phyloP scores from a whole-genome alignment of 768 basidiomycete species.

The Serendipita indica region DNA sequence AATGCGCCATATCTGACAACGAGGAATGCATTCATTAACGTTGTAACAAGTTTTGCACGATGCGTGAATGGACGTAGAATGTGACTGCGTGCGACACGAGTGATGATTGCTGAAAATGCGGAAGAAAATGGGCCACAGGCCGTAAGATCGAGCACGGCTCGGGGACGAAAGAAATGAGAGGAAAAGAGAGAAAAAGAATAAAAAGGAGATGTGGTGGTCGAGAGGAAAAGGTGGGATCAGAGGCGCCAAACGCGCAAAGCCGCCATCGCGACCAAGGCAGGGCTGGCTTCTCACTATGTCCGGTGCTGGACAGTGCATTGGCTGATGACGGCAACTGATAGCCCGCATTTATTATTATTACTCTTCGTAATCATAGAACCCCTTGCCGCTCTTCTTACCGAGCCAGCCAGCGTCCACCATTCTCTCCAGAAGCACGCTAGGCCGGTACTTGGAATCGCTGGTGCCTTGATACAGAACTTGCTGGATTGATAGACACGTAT shows the following conservation, averaged over 20 bases:
- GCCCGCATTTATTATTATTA: not conserved
- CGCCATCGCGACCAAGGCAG: not conserved
- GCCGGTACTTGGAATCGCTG: constrained; percentile 89
- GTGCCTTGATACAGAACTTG: constrained; percentile 79
- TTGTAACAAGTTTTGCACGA: not conserved
- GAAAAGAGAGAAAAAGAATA: not conserved
- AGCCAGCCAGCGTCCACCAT: constrained; percentile 97
- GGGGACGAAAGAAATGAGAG: constrained; percentile 1
- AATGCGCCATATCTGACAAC: not conserved
- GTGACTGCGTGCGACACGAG: not conserved
- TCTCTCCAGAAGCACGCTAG: constrained; percentile 72
- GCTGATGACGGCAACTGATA: not conserved
- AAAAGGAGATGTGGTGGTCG: not conserved
- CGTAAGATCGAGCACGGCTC: constrained; percentile 6
- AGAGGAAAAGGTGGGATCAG: not conserved
- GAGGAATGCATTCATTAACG: not conserved
- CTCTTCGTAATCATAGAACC: constrained; percentile 77
- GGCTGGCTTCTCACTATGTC: not conserved
- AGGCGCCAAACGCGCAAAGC: not conserved
- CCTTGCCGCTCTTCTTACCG: constrained; percentile 84
- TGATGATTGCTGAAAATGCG: not conserved
- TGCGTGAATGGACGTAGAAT: not conserved
- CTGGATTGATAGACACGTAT: constrained; percentile 90
- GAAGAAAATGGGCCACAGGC: not conserved
- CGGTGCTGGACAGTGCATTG: not conserved